Conservation (phyloP, 768 basidiomycete species). For the Piloderma croceum region DNA sequence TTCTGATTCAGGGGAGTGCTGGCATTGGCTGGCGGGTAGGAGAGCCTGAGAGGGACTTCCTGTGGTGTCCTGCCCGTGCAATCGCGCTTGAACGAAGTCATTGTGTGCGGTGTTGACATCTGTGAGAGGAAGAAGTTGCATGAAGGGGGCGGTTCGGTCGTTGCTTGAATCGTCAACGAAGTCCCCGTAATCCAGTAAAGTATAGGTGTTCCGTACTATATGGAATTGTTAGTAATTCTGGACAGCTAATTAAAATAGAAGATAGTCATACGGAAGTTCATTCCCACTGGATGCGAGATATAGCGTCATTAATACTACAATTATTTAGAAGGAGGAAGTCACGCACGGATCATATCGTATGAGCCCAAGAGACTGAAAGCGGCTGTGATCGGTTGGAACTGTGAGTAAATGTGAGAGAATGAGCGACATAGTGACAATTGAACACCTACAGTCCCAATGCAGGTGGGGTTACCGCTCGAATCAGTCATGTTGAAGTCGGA, state of each 20-base stretch:
- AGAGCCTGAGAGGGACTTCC: conserved; percentile 50
- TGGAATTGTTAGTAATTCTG: conserved; percentile 4
- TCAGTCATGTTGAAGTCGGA: conserved; percentile 47
- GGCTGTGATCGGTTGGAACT: conserved; percentile 82
- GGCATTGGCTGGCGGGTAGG: conserved; percentile 52
- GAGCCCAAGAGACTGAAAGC: conserved; percentile 73
- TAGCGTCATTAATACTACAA: no score
- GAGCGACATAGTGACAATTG: not conserved
- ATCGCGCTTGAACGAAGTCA: conserved; percentile 63
- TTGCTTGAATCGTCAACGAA: conserved; percentile 47
- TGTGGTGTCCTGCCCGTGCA: conserved; percentile 55
- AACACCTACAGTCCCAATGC: conserved; percentile 60
- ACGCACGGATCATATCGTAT: conserved; percentile 78
- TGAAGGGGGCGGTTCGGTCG: conserved; percentile 51
- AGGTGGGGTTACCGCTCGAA: conserved; percentile 47
- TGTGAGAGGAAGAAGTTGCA: conserved; percentile 65
- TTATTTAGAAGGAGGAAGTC: no score
- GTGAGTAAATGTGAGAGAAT: not conserved
- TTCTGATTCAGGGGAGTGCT: conserved; percentile 57
- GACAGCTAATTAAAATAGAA: not conserved
- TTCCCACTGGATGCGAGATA: no score
- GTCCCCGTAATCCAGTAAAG: conserved; percentile 66
- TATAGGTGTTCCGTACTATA: conserved; percentile 71
- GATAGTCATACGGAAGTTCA: conserved; percentile 59
- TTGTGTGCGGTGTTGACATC: conserved; percentile 43